Evolutionary conservation across 768 basidiomycete species (phyloP).

Genomic region (Lactifluus subvellereus): DNA sequence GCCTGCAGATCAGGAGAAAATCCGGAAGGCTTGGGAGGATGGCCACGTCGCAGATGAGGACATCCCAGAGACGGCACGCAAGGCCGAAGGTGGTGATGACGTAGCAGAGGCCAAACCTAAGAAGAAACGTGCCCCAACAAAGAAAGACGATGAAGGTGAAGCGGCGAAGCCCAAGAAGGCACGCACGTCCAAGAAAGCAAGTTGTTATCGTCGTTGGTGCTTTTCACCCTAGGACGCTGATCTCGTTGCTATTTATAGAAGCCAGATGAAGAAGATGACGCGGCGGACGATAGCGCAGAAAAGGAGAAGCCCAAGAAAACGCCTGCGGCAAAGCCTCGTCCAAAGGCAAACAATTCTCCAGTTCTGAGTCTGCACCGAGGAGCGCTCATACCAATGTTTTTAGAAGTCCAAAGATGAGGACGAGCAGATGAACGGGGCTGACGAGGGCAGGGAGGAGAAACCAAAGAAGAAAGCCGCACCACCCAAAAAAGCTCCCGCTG

Average conservation of each 20-base stretch:
- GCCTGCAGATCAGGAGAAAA: constrained; percentile 62
- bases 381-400: neutral
- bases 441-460: constrained; percentile 38
- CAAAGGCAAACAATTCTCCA: neutral
- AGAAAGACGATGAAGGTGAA: constrained; percentile 34
- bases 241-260: constrained; percentile 20
- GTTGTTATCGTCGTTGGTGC: neutral
- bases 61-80: constrained; percentile 67
- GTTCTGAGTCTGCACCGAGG: neutral
- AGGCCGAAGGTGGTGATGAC: constrained; percentile 42
- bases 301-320: constrained; percentile 55
- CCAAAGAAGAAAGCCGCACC: constrained; percentile 26
- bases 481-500: constrained; percentile 31
- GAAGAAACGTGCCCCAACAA: constrained; percentile 25
- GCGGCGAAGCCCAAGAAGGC: constrained; percentile 34
- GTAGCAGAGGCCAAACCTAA: constrained; percentile 34
- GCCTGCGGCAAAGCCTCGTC: constrained; percentile 32
- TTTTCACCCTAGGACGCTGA: neutral
- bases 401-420: constrained; percentile 53
- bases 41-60: constrained; percentile 82
- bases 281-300: constrained; percentile 37
- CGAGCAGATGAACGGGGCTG: constrained; percentile 36
- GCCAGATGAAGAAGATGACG: constrained; percentile 36
- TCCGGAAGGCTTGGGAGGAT: constrained; percentile 67
- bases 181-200: constrained; percentile 23